A percentile compares a stretch with the other conserved stretches of the same genome.
Evolutionary conservation across 768 basidiomycete genomes (phyloP).

Genomic region (Lactarius indigo): DNA sequence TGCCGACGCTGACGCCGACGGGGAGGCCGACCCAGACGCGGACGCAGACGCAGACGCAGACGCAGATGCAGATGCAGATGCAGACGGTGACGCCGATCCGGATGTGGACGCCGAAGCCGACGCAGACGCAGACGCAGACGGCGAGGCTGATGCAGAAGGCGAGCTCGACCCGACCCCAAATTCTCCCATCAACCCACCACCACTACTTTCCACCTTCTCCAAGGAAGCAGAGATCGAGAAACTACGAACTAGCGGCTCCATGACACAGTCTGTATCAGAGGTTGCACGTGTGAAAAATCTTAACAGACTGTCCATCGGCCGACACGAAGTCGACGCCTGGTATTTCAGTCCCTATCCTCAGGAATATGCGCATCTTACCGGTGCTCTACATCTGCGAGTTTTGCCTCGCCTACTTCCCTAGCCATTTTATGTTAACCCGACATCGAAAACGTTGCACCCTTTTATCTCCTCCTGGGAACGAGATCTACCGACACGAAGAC

Average conservation of each 20-base stretch:
- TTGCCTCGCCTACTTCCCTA: conserved; percentile 91
- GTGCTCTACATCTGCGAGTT: conserved; percentile 98
- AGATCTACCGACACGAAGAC: conserved; percentile 97
- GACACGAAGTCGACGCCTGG: conserved; percentile 99
- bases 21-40: conserved; percentile 37
- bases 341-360: conserved; percentile 99
- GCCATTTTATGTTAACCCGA: conserved; percentile 84
- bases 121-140: conserved; percentile 56
- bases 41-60: conserved; percentile 32
- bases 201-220: conserved; percentile 67
- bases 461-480: conserved; percentile 95
- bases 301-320: conserved; percentile 93
- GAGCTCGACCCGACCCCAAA: conserved; percentile 63
- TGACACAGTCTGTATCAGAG: conserved; percentile 98
- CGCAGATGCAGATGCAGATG: conserved; percentile 48
- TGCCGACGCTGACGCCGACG: conserved; percentile 49
- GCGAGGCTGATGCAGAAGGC: conserved; percentile 66
- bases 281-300: conserved; percentile 98
- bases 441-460: conserved; percentile 91
- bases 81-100: conserved; percentile 1
- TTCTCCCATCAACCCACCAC: conserved; percentile 47
- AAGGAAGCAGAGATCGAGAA: conserved; percentile 99
- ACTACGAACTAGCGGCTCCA: conserved; percentile 93
- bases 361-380: conserved; percentile 94
- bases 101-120: conserved; percentile 38